A percentile compares a stretch with the other conserved stretches of the same genome.
Evolutionary conservation across 1,139 yeast species (phyloP).

Genomic region (Hanseniaspora gamundiae): DNA sequence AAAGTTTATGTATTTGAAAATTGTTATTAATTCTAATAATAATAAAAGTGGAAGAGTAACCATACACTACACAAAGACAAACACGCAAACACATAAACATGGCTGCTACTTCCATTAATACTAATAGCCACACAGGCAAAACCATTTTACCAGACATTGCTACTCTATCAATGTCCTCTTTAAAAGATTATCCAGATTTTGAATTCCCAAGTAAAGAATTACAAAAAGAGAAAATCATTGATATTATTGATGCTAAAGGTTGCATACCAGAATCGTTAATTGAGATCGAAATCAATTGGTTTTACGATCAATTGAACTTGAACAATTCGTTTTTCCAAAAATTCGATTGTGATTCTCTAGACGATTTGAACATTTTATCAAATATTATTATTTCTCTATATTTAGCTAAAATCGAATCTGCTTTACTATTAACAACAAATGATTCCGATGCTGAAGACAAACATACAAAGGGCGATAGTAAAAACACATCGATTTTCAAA

Average conservation of each 20-base stretch:
- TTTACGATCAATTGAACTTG: conserved; percentile 76
- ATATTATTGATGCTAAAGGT: conserved; percentile 69
- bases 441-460: conserved; percentile 22
- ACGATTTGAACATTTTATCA: conserved; percentile 39
- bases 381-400: conserved; percentile 75
- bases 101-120: neutral
- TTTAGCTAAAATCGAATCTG: conserved; percentile 80
- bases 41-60: too few species aligned
- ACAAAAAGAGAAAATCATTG: conserved; percentile 75
- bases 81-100: neutral
- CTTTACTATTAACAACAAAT: conserved; percentile 47
- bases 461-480: neutral
- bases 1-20: too few species aligned
- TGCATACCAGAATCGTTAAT: conserved; percentile 81
- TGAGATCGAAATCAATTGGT: conserved; percentile 83
- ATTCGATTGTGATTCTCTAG: conserved; percentile 53
- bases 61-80: too few species aligned
- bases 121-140: neutral
- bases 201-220: conserved; percentile 73
- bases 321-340: conserved; percentile 88
- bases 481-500: neutral
- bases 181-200: conserved; percentile 56
- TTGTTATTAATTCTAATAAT: too few species aligned
- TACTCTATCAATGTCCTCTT: conserved; percentile 28
- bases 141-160: conserved; percentile 26